Evolutionary conservation across 306 rosid species (phyloP).

Genomic region (Pyrus pyrifolia): DNA sequence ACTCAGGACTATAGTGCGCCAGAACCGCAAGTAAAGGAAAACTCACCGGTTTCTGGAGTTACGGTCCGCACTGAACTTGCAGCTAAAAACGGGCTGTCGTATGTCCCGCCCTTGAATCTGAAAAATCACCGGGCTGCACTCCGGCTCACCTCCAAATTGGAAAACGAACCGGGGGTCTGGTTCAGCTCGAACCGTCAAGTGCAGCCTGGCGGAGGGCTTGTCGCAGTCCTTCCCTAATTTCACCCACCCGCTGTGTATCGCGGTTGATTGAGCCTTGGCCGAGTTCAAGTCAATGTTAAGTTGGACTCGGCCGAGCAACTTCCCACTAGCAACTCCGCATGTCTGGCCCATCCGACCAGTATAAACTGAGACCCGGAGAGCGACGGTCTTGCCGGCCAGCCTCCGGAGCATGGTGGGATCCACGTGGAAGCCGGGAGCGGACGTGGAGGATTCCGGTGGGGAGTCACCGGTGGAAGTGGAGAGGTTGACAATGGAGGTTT

Average conservation of each 20-base stretch:
- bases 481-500: conserved; percentile 63
- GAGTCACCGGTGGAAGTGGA: conserved; percentile 28
- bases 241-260: conserved; percentile 70
- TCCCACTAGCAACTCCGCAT: conserved; percentile 52
- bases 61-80: conserved; percentile 89
- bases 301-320: conserved; percentile 56
- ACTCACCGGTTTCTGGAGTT: conserved; percentile 67
- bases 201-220: conserved; percentile 43
- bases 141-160: conserved; percentile 93
- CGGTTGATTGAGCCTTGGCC: conserved; percentile 18
- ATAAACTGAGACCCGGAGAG: conserved; percentile 51
- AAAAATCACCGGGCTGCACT: conserved; percentile 84
- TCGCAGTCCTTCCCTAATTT: conserved; percentile 36
- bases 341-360: conserved; percentile 62
- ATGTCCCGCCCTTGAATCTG: conserved; percentile 73
- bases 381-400: conserved; percentile 33
- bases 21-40: not conserved
- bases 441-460: conserved; percentile 37
- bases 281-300: conserved; percentile 29
- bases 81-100: conserved; percentile 84
- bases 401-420: conserved; percentile 49
- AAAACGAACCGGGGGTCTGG: conserved; percentile 86
- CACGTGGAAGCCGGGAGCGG: conserved; percentile 54
- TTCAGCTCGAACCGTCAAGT: conserved; percentile 61
- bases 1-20: conserved; percentile 3